These are phyloP conservation scores for Saccharomyces hybrid DNA, from an alignment of 1,139 yeast species.

Conservation along the genomic window DNA sequence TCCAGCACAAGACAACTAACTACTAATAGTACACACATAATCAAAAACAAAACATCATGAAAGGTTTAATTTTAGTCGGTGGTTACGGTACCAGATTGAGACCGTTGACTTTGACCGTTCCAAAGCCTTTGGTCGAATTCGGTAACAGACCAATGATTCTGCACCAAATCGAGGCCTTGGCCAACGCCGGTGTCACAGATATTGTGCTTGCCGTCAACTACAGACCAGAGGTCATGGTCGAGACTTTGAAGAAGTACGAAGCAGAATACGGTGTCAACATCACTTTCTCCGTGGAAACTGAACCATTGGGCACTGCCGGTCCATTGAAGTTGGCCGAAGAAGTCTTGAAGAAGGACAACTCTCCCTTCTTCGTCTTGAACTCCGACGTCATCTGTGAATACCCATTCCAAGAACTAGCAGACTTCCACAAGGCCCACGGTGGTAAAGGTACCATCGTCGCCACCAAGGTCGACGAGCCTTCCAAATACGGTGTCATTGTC, in stretches of 20 bases:
- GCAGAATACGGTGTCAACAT: conserved; percentile 88
- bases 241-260: conserved; percentile 89
- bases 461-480: conserved; percentile 98
- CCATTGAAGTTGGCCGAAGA: conserved; percentile 96
- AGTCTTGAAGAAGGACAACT: conserved; percentile 84
- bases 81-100: conserved; percentile 99
- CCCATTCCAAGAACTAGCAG: conserved; percentile 89
- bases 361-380: conserved; percentile 96
- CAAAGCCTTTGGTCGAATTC: conserved; percentile 98
- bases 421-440: conserved; percentile 92
- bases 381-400: conserved; percentile 98
- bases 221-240: conserved; percentile 99
- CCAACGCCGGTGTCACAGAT: conserved; percentile 98
- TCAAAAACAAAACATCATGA: conserved; percentile 44
- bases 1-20: neutral
- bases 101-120: conserved; percentile 93
- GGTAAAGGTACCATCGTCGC: conserved; percentile 98
- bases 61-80: conserved; percentile 97
- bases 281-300: conserved; percentile 97
- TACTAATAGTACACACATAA: conserved; percentile 3
- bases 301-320: conserved; percentile 99
- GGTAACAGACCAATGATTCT: conserved; percentile 97
- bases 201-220: conserved; percentile 98
- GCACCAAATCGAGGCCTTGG: conserved; percentile 97
- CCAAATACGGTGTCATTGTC: conserved; percentile 98